Evolutionary conservation across 2,329 filamentous ascomycete species (phyloP).

Genomic region (Ascochyta fabae): DNA sequence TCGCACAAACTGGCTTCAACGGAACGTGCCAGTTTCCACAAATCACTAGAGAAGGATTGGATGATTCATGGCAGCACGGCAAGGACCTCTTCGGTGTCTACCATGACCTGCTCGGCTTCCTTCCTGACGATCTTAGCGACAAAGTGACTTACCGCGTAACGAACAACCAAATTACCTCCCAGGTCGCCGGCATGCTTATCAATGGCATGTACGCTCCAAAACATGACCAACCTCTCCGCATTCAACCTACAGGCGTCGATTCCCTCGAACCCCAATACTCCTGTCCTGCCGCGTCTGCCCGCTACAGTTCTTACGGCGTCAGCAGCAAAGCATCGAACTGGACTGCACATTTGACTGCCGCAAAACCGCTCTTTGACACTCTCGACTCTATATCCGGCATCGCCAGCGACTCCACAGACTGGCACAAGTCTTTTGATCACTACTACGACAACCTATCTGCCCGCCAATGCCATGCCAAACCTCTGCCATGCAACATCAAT

Average conservation of each 20-base stretch:
- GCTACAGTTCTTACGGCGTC: slow-evolving; percentile 55
- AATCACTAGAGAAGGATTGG: slow-evolving; percentile 73
- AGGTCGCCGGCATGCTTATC: slow-evolving; percentile 78
- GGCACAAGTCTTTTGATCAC: slow-evolving; percentile 77
- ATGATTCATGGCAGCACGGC: slow-evolving; percentile 78
- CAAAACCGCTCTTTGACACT: slow-evolving; percentile 60
- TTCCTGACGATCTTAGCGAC: slow-evolving; percentile 59
- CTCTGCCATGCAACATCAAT: slow-evolving; percentile 70
- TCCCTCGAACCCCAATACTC: slow-evolving; percentile 76
- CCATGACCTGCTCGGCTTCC: slow-evolving; percentile 69
- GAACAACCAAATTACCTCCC: slow-evolving; percentile 81
- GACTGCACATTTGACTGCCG: slow-evolving; percentile 67
- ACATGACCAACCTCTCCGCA: slow-evolving; percentile 46
- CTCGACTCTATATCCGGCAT: slow-evolving; percentile 76
- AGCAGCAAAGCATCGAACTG: slow-evolving; percentile 59
- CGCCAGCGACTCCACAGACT: slow-evolving; percentile 60
- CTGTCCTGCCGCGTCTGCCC: slow-evolving; percentile 61
- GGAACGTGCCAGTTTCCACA: slow-evolving; percentile 83
- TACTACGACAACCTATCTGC: slow-evolving; percentile 87
- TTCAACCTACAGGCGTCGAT: slow-evolving; percentile 66
- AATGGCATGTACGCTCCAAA: slow-evolving; percentile 63
- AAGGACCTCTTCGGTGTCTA: slow-evolving; percentile 80
- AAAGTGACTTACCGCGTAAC: slow-evolving; percentile 73
- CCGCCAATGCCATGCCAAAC: slow-evolving; percentile 75
- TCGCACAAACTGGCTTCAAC: slow-evolving; percentile 69